Percentiles rank a stretch among this genome's conserved stretches.
Conservation (phyloP, 2,329 filamentous ascomycete genomes). For the Didymosphaeria variabile region DNA sequence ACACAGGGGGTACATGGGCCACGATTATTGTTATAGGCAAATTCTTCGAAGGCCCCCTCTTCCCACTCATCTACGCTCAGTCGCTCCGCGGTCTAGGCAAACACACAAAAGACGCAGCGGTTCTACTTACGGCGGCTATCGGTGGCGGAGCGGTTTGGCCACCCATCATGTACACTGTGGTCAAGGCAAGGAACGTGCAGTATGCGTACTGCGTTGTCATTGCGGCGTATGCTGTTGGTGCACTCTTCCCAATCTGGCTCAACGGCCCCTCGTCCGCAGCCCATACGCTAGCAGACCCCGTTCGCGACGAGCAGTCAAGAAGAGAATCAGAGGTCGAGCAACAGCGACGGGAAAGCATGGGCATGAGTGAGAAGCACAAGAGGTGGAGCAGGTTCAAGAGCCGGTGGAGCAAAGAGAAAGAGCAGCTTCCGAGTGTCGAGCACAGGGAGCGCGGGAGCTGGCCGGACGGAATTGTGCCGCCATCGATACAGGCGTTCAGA, state of each 20-base stretch:
- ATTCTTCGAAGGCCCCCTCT: constrained; percentile 69
- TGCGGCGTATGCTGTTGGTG: constrained; percentile 60
- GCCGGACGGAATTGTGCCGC: constrained; percentile 31
- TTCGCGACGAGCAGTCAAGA: constrained; percentile 45
- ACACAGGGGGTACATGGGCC: constrained; percentile 21
- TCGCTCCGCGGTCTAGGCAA: constrained; percentile 65
- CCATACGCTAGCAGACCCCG: constrained; percentile 61
- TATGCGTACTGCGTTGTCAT: constrained; percentile 64
- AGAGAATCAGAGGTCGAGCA: constrained; percentile 35
- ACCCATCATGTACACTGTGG: constrained; percentile 61
- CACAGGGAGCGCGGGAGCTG: constrained; percentile 44
- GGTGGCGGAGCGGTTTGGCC: constrained; percentile 65
- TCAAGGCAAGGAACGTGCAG: constrained; percentile 49
- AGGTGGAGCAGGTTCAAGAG: constrained; percentile 37
- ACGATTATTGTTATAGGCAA: constrained; percentile 58
- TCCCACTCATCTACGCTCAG: constrained; percentile 67
- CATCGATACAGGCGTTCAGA: not conserved
- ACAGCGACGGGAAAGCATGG: constrained; percentile 29
- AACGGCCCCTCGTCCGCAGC: constrained; percentile 57
- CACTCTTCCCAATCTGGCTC: constrained; percentile 64
- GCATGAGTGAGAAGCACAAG: constrained; percentile 25
- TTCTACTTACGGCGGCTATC: constrained; percentile 63
- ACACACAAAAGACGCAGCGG: constrained; percentile 66
- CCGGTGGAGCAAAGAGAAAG: constrained; percentile 31
- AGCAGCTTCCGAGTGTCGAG: constrained; percentile 38